A percentile compares a stretch with the other conserved stretches of the same genome.
Evolutionary conservation across 2,329 filamentous ascomycete species (phyloP).

Genomic region (Hymenoscyphus linearis): DNA sequence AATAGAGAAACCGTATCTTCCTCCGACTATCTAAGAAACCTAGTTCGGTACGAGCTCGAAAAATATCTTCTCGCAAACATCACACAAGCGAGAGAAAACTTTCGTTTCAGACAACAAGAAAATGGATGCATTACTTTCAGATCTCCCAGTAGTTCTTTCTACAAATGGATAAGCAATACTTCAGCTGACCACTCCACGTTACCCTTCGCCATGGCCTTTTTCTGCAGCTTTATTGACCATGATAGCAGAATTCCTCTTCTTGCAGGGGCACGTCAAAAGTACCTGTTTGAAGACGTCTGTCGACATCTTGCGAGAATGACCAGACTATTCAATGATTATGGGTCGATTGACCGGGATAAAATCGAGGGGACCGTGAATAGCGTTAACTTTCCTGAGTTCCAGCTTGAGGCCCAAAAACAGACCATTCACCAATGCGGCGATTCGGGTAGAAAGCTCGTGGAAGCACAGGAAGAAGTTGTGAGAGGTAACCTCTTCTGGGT

Average conservation of each 20-base stretch:
- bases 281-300: background rate
- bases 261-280: background rate
- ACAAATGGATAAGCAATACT: background rate
- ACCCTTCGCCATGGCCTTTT: background rate
- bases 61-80: background rate
- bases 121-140: background rate
- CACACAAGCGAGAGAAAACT: background rate
- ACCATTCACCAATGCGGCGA: too few relatives aligned
- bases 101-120: background rate
- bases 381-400: background rate
- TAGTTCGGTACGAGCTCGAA: background rate
- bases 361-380: background rate
- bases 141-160: background rate
- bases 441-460: too few relatives aligned
- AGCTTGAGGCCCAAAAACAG: too few relatives aligned
- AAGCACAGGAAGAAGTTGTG: too few relatives aligned
- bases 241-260: background rate
- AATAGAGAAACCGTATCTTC: too few relatives aligned
- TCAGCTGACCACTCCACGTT: background rate
- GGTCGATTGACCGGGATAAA: background rate
- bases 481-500: too few relatives aligned
- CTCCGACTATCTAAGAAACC: too few relatives aligned
- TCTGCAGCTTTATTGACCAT: background rate
- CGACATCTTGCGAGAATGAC: background rate
- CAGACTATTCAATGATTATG: background rate